Base-by-base conservation (phyloP, 2,329 filamentous ascomycete species). In the Trichoderma cornu-damae region DNA sequence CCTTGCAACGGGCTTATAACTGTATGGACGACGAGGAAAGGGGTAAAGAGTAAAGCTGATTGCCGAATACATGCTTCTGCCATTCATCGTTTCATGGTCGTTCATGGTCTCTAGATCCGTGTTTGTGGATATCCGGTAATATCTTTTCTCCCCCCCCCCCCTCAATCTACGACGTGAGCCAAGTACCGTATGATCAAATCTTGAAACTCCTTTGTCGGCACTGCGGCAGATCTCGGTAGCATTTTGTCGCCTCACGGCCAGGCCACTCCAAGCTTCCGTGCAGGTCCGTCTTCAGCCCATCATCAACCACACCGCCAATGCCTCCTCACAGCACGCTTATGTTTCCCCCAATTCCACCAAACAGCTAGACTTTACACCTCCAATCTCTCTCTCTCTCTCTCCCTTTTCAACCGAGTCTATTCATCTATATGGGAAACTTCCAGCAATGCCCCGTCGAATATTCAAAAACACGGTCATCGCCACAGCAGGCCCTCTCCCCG, bases 381-480 rank as follows among this genome's bases (percentile, higher is more conserved):
- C 12, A 18, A 12, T 43, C 9, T 24, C 37, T 5, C 14, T 26
- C 20, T 34, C 22, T 14, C 40, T 24, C 12, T 14, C n/a, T 30
- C 37, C 26, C 14, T 14, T 22, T 9, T 3, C 28, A 16, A 3
- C 2, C 3, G 18, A 11, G 11, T 16, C 18, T 20, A 2, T 6
- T 20, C 6, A 1, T 38, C 34, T 34, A 14, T n/a, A 2, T 16
- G 14, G n/a, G 6, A 9, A 8, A 34, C 6, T 22, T 40, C 44
- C 6, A 34, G 11, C 30, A 14, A 73, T 72, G 70, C 66, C 67
- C 61, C 62, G 64, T 28, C 68, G 68, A 6, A 77, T 80, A 40
- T 82, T 90, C 65, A 75, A 75, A 12, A 73, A 75, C 1, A 69
- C 80, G 32, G 72, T 79, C 48, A 76, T 90, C 18, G 79, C 83